Percentiles rank a stretch among this genome's conserved stretches.
phyloP scores from a whole-genome alignment of 2,329 filamentous ascomycete genomes.

The Nakataea oryzae region DNA sequence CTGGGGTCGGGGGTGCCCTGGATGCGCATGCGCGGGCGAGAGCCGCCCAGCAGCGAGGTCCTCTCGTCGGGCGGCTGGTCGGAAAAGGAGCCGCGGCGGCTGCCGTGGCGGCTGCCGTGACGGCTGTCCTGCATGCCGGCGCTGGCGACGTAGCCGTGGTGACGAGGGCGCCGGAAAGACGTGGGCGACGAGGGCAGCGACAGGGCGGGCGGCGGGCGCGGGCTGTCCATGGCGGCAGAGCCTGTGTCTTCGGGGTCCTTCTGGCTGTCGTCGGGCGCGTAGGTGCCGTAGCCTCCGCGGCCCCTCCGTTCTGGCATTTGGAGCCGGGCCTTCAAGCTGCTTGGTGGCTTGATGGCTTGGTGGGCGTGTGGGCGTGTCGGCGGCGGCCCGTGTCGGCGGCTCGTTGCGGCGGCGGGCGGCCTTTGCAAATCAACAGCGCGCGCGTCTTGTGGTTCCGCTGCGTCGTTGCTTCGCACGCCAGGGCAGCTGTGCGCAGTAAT shows the following conservation, averaged over 20 bases:
- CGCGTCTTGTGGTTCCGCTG: background rate
- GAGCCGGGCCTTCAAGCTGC: too few species aligned
- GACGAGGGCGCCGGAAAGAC: constrained; percentile 13
- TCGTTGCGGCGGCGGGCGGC: background rate
- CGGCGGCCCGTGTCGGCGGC: too few species aligned
- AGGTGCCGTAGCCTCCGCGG: background rate
- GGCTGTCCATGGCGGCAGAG: background rate
- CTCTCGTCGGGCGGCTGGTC: constrained; percentile 18
- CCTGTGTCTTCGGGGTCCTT: background rate
- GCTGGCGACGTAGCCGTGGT: too few species aligned
- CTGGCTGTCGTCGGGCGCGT: background rate
- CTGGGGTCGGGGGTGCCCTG: constrained; percentile 14
- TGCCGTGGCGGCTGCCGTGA: constrained; percentile 6
- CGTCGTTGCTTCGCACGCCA: background rate
- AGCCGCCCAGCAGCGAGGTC: constrained; percentile 15
- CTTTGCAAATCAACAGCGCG: background rate
- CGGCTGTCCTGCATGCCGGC: too few species aligned
- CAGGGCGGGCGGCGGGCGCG: background rate
- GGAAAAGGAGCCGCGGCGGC: constrained; percentile 10
- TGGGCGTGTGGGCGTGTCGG: background rate
- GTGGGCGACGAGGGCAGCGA: constrained; percentile 20
- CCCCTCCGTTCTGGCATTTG: background rate
- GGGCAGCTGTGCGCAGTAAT: too few species aligned
- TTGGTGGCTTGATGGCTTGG: background rate
- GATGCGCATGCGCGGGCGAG: constrained; percentile 14